phyloP scores from a whole-genome alignment of 148 eudicot species.

The Hydrangea macrophylla region DNA sequence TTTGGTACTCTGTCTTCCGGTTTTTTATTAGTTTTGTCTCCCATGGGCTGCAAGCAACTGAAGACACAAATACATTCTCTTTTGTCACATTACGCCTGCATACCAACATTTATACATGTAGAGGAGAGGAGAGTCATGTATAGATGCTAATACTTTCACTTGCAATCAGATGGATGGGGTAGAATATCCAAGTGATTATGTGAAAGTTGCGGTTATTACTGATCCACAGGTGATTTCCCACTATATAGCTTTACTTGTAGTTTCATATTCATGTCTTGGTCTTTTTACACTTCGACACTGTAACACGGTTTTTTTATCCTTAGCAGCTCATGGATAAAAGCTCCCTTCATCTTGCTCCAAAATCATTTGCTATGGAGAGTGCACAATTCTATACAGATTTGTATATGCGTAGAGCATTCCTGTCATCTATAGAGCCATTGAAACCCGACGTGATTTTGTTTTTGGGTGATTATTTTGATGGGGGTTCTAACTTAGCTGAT shows the following conservation, averaged over 20 bases:
- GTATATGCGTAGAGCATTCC: slow-evolving; percentile 83
- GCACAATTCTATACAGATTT: slow-evolving; percentile 82
- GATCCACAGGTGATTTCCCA: slow-evolving; percentile 81
- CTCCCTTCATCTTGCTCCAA: slow-evolving; percentile 65
- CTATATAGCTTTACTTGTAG: neutral
- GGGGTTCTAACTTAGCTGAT: slow-evolving; percentile 61
- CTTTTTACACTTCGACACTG: neutral
- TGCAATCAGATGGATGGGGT: slow-evolving; percentile 39
- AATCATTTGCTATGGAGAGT: slow-evolving; percentile 69
- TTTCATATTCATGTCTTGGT: slow-evolving; percentile 1
- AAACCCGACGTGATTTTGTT: slow-evolving; percentile 79
- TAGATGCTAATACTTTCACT: slow-evolving; percentile 1
- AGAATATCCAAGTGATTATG: slow-evolving; percentile 37
- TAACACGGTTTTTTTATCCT: slow-evolving; percentile 11
- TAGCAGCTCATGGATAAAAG: slow-evolving; percentile 87
- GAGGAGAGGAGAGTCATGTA: neutral
- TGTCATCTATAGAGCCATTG: slow-evolving; percentile 66
- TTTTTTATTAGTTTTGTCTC: neutral
- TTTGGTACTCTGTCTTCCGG: neutral
- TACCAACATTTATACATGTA: neutral
- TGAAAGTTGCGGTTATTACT: slow-evolving; percentile 80
- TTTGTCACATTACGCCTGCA: no score
- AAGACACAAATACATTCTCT: neutral
- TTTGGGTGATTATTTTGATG: slow-evolving; percentile 93
- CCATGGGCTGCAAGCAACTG: neutral